Percentiles rank a stretch among this genome's conserved stretches.
phyloP scores from a whole-genome alignment of 2,329 filamentous ascomycete species.

The Cladophialophora bantiana region DNA sequence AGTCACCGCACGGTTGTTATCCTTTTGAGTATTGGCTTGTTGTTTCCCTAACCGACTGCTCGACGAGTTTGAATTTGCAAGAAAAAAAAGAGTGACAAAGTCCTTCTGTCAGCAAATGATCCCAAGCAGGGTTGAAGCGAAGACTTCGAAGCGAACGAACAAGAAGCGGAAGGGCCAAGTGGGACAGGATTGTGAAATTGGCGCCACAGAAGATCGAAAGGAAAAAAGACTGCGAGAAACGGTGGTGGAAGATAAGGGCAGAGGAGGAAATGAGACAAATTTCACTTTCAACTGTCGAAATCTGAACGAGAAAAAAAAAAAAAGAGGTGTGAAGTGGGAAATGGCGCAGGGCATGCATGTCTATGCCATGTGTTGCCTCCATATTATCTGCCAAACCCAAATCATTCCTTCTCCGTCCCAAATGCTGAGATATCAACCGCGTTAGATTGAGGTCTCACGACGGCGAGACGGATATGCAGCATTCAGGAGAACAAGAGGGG shows the following conservation, averaged over 20 bases:
- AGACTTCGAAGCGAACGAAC: conserved; percentile 7
- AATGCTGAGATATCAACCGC: conserved; percentile 10
- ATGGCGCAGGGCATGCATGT: conserved; percentile 12
- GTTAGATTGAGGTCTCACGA: conserved; percentile 21
- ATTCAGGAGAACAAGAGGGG: conserved; percentile 23
- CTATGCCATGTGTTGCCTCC: conserved; percentile 1
- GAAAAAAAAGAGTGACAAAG: not conserved
- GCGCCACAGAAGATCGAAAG: not conserved
- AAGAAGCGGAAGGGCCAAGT: conserved; percentile 2
- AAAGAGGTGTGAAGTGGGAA: not conserved
- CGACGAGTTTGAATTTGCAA: not conserved
- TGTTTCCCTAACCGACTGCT: not conserved
- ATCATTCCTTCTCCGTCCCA: not conserved
- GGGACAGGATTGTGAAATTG: conserved; percentile 20
- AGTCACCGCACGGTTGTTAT: conserved; percentile 5
- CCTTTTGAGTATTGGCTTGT: not conserved
- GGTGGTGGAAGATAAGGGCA: not conserved
- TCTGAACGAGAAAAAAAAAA: not conserved
- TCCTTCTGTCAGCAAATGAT: not conserved
- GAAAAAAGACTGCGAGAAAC: conserved; percentile 8
- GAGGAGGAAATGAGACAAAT: not conserved
- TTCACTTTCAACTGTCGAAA: not conserved
- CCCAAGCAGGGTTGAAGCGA: conserved; percentile 7
- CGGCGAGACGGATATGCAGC: conserved; percentile 22
- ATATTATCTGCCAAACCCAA: conserved; percentile 10